Evolutionary conservation across 1,284 basidiomycete species (phyloP), one percentile per base, ranked within the genome.

Genomic region (Pisolithus thermaeus): DNA sequence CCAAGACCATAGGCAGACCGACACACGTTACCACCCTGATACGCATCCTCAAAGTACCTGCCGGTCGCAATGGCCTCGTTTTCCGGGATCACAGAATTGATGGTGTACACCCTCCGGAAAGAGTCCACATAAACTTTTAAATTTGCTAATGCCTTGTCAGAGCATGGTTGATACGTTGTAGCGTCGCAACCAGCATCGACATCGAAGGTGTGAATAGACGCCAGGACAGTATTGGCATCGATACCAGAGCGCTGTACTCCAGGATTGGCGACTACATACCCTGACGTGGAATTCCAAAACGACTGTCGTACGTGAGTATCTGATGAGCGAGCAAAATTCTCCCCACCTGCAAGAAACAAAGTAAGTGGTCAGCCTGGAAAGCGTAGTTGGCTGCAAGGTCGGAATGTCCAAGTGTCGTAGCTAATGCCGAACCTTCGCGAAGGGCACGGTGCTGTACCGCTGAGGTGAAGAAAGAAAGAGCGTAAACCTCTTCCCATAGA

Each of bases 401-500:
- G 1, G 66, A 65, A 53, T 77, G 65, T 16, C 75, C 75, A 8
- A 81, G 64, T 16, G 69, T 60, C 4, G 62, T 68, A 1, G 80
- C 81, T n/a, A 84, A 66, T 1, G 72, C 52, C 2, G 75, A 70
- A n/a, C 82, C 83, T 58, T 81, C 70, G 28, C 76, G 75, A 23
- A 85, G 63, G 9, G 82, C 72, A 39, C 76, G 74, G 57, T 83
- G 80, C 55, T 84, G 82, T 2, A 77, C 76, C 6, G 77, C 76
- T 2, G 78, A 73, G 9, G 83, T 84, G 60, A 81, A 85, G 69
- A 81, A 85, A 7, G 79, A 81, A 11, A 76, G 76, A 0, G 79
- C 80, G 16, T 71, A 63, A 27, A 83, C 64, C 63, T 85, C 83
- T 59, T 85, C 83, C 83, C 83, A 85, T 3, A 84, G 70, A 60